These are phyloP conservation scores for Cyclostephanos invisitatus DNA, from an alignment of 108 stramenopile species.

Conservation along the genomic window DNA sequence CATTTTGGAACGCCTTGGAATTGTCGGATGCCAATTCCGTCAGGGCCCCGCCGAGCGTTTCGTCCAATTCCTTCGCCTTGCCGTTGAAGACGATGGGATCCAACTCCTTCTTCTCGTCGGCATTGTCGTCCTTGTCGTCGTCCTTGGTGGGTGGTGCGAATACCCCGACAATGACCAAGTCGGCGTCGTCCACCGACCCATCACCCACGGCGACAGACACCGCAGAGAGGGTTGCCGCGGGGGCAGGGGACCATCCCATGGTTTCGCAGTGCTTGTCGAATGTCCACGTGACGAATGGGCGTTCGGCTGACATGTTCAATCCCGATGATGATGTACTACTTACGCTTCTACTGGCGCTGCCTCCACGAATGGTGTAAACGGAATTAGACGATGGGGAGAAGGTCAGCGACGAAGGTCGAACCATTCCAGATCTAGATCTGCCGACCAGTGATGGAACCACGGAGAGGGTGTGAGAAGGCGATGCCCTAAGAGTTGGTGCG, in stretches of 20 bases:
- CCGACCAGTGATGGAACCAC: background rate
- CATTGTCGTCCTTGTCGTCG: slow-evolving; percentile 53
- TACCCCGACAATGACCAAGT: slow-evolving; percentile 74
- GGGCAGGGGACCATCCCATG: slow-evolving; percentile 74
- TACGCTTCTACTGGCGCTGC: background rate
- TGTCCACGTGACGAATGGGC: slow-evolving; percentile 78
- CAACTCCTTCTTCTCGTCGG: slow-evolving; percentile 46
- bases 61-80: slow-evolving; percentile 66
- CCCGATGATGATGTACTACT: background rate
- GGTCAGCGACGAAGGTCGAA: background rate
- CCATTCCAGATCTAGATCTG: background rate
- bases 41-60: slow-evolving; percentile 65
- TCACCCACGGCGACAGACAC: slow-evolving; percentile 5
- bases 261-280: slow-evolving; percentile 74
- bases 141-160: slow-evolving; percentile 60
- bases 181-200: slow-evolving; percentile 56
- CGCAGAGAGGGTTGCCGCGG: slow-evolving; percentile 38
- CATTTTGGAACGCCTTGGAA: slow-evolving; percentile 79
- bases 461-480: background rate
- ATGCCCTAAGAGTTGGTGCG: background rate
- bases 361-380: background rate
- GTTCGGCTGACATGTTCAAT: slow-evolving; percentile 40
- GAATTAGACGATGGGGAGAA: background rate
- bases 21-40: slow-evolving; percentile 69
- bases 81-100: slow-evolving; percentile 54